Conservation (phyloP, 768 basidiomycete genomes). For the Russula ochroleuca region DNA sequence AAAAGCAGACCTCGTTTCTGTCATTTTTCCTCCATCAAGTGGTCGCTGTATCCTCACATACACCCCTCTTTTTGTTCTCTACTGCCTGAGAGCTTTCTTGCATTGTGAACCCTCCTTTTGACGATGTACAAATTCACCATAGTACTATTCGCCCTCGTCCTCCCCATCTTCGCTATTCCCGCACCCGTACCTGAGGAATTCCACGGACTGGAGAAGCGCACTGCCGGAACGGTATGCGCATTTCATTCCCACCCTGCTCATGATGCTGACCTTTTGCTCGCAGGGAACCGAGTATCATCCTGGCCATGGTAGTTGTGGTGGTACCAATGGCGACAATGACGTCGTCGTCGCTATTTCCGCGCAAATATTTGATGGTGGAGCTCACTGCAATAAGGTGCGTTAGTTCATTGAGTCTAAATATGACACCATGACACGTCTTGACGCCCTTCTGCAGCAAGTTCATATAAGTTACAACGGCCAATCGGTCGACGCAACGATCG, state of each 20-base stretch:
- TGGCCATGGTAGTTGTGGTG: constrained; percentile 25
- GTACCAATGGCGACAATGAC: too few species aligned
- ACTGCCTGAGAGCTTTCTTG: too few species aligned
- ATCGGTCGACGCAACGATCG: too few species aligned
- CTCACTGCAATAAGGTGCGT: constrained; percentile 24
- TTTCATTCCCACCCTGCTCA: not conserved
- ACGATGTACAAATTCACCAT: constrained; percentile 41
- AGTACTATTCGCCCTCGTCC: constrained; percentile 38
- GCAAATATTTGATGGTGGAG: not conserved
- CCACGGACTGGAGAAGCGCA: constrained; percentile 41
- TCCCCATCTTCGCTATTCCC: constrained; percentile 45
- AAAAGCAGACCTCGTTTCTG: not conserved
- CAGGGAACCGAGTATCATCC: constrained; percentile 21
- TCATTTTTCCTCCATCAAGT: too few species aligned
- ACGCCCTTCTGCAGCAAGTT: not conserved
- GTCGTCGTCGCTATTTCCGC: constrained; percentile 24
- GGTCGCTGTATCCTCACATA: too few species aligned
- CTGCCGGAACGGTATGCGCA: constrained; percentile 52
- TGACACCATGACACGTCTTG: not conserved
- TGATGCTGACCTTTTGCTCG: constrained; percentile 6
- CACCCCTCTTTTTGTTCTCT: too few species aligned
- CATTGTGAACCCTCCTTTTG: constrained; percentile 6
- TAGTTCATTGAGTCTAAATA: not conserved
- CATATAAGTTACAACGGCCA: too few species aligned
- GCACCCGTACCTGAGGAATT: constrained; percentile 36